Conservation (phyloP, 495 filamentous ascomycete species). For the Aspergillus sclerotioniger region DNA sequence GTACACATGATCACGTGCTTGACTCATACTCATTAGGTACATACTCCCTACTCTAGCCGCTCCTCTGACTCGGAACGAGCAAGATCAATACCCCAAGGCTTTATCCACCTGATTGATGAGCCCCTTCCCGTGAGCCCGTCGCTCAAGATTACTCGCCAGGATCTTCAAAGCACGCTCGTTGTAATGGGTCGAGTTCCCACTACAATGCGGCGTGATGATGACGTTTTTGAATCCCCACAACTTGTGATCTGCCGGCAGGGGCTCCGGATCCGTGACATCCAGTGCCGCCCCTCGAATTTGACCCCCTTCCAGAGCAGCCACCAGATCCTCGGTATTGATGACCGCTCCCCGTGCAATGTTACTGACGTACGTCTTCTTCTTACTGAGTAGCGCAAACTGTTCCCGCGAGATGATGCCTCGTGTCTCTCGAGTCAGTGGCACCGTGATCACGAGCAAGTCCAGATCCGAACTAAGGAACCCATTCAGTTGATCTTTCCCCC, state of each 20-base stretch:
- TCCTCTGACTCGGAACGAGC: no score
- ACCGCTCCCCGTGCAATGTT: slow-evolving; percentile 70
- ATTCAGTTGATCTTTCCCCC: slow-evolving; percentile 56
- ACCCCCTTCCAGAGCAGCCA: slow-evolving; percentile 53
- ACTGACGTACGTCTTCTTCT: slow-evolving; percentile 56
- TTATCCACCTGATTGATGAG: slow-evolving; percentile 50
- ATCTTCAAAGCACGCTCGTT: slow-evolving; percentile 53
- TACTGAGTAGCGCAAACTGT: slow-evolving; percentile 61
- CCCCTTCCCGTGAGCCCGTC: slow-evolving; percentile 51
- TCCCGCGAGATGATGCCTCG: slow-evolving; percentile 51
- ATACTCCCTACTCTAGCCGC: no score
- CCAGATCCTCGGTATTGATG: slow-evolving; percentile 61
- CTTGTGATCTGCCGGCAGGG: slow-evolving; percentile 60
- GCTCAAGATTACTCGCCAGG: slow-evolving; percentile 56
- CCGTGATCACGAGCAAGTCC: slow-evolving; percentile 63
- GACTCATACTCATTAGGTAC: no score
- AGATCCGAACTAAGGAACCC: slow-evolving; percentile 61
- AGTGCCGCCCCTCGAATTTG: slow-evolving; percentile 65
- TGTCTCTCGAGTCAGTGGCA: slow-evolving; percentile 66
- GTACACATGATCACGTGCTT: no score
- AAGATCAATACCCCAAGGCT: slow-evolving; percentile 6
- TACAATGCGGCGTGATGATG: slow-evolving; percentile 71
- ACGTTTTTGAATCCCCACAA: slow-evolving; percentile 65
- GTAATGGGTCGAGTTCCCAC: slow-evolving; percentile 56
- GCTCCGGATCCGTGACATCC: slow-evolving; percentile 79